Evolutionary conservation across 345 rosid genomes (phyloP), one percentile per base, ranked within the genome.

Genomic region (Sisymbrium irio): DNA sequence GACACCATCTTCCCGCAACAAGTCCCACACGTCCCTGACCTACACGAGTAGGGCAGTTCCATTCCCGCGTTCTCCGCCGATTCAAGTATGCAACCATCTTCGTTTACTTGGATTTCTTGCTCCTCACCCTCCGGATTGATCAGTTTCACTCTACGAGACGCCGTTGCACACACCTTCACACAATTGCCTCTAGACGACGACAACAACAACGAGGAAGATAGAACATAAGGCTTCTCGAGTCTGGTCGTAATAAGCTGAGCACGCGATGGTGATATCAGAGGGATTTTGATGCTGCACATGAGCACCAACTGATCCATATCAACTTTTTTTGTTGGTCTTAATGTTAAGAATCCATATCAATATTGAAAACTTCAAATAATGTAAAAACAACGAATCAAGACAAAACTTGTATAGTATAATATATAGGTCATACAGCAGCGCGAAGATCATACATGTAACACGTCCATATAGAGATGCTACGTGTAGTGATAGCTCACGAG

Each of bases 11-110:
- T 59, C 18, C 74, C 74, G 36, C 57, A 57, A 22, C 74, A 70
- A 5, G 66, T 46, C 58, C 74, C 66, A 22, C 74, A 70, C 3
- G 67, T 35, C 66, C 74, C 67, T 36, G 74, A 59, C 58, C 74
- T 59, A 15, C 74, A 70, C 25, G 59, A 70, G 66, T 70, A 70
- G 2, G 74, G 74, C 15, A 59, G 67, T 13, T 70, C 74, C 2
- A 70, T 45, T 47, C 67, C 67, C 14, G 57, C 58, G 1, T 70
- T 47, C 67, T 70, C 74, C 14, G 66, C 74, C 0, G 74, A 70
- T 22, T 70, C 74, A 32, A 70, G 74, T 58, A 70, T 59, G 58
- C 18, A 58, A 14, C 36, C 9, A 20, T 20, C 66, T 45, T 58
- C 58, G 7, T 10, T 58, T 58, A 53, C 66, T 45, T 70, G 47